Conservation (phyloP, 2,329 filamentous ascomycete species). For the Cordyceps pruinosa region DNA sequence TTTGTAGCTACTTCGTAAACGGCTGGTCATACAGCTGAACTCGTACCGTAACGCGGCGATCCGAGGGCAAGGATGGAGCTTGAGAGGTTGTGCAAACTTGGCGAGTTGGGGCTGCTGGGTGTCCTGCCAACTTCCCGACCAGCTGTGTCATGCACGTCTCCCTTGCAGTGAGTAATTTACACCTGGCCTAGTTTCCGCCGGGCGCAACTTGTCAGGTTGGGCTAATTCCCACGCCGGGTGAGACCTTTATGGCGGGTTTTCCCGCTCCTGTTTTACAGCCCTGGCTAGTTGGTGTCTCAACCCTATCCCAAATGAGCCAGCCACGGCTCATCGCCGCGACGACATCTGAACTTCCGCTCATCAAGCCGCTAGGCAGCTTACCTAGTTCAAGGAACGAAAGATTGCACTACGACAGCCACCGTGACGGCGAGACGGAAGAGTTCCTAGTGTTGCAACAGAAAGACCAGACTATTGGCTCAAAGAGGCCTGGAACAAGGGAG, state of each 20-base stretch:
- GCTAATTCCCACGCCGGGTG: not conserved
- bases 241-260: not conserved
- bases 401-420: not conserved
- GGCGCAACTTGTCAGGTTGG: not conserved
- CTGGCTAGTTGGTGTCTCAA: not conserved
- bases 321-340: not conserved
- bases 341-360: too few relatives aligned
- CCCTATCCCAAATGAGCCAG: not conserved
- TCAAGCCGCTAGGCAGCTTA: not conserved
- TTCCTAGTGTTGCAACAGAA: not conserved
- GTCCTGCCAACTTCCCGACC: not conserved
- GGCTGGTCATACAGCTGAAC: too few relatives aligned
- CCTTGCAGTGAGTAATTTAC: not conserved
- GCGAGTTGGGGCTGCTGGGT: not conserved
- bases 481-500: not conserved
- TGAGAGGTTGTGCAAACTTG: too few relatives aligned
- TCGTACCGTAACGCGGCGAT: not conserved
- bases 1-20: too few relatives aligned
- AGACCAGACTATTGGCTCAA: not conserved
- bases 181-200: not conserved
- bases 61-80: not conserved
- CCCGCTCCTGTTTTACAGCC: not conserved
- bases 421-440: not conserved
- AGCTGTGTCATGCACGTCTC: not conserved
- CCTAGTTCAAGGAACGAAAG: not conserved